Percentiles rank a stretch among this genome's conserved stretches.
These are phyloP conservation scores for Suillus lakei DNA, from an alignment of 768 basidiomycete genomes.

Conservation along the genomic window DNA sequence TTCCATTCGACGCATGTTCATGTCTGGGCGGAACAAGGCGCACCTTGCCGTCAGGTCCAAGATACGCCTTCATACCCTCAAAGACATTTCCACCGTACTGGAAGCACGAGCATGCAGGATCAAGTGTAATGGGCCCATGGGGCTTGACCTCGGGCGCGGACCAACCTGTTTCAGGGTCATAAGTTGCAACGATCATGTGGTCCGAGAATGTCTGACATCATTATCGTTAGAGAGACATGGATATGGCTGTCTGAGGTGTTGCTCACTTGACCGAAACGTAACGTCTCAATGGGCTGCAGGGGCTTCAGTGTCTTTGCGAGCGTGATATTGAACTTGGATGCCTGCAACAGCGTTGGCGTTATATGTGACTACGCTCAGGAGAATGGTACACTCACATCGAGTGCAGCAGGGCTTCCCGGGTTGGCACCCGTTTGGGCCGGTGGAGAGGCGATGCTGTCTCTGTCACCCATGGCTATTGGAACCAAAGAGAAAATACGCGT, in stretches of 20 bases:
- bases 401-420: constrained; percentile 1
- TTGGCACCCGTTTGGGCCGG: neutral
- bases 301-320: constrained; percentile 53
- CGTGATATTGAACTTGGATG: constrained; percentile 56
- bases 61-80: constrained; percentile 79
- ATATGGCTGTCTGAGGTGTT: neutral
- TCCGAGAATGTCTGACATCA: constrained; percentile 60
- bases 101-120: constrained; percentile 58
- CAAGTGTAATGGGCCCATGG: constrained; percentile 61
- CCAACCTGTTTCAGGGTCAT: constrained; percentile 70
- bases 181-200: constrained; percentile 77
- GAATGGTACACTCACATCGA: constrained; percentile 24
- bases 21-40: constrained; percentile 82
- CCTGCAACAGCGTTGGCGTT: constrained; percentile 39
- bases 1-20: constrained; percentile 84
- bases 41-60: constrained; percentile 70
- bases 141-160: constrained; percentile 74
- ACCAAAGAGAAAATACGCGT: neutral
- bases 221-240: neutral
- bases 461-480: neutral
- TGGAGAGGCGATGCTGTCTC: neutral
- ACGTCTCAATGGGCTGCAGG: constrained; percentile 49
- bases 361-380: neutral
- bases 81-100: constrained; percentile 65
- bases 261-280: constrained; percentile 64